Percentiles rank a stretch among this genome's conserved stretches.
phyloP scores from a whole-genome alignment of 495 filamentous ascomycete species.

The Penicillium egyptiacum region DNA sequence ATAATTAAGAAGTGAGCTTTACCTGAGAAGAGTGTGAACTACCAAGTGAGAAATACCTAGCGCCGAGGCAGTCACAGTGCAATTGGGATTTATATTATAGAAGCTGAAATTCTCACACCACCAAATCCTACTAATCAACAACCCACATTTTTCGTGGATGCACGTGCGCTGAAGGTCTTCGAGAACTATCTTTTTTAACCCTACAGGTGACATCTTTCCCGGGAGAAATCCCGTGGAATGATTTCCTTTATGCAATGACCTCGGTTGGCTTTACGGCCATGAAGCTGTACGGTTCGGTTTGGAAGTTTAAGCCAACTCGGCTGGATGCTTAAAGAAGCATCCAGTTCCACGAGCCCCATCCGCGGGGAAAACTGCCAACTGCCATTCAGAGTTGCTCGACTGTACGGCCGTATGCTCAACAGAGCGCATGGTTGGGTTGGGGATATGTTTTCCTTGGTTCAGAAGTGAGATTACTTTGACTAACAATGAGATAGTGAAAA shows the following conservation, averaged over 20 bases:
- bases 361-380: constrained; percentile 46
- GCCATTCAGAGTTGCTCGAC: too few relatives aligned
- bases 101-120: background rate
- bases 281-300: constrained; percentile 56
- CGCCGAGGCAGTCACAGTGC: too few relatives aligned
- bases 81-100: background rate
- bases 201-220: background rate
- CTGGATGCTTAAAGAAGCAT: constrained; percentile 46
- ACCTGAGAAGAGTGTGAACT: too few relatives aligned
- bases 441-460: too few relatives aligned
- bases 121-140: background rate
- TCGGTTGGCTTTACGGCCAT: constrained; percentile 44
- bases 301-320: constrained; percentile 47
- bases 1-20: too few relatives aligned
- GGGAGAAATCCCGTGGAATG: constrained; percentile 34
- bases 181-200: constrained; percentile 3
- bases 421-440: too few relatives aligned
- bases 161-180: constrained; percentile 8
- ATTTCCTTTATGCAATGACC: too few relatives aligned
- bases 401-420: too few relatives aligned
- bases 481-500: too few relatives aligned
- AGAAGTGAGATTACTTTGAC: too few relatives aligned
- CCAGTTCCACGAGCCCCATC: constrained; percentile 57
- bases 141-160: constrained; percentile 4
- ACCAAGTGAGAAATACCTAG: too few relatives aligned